phyloP scores from a whole-genome alignment of 106 monocot species.

The Phalaenopsis equestris region DNA sequence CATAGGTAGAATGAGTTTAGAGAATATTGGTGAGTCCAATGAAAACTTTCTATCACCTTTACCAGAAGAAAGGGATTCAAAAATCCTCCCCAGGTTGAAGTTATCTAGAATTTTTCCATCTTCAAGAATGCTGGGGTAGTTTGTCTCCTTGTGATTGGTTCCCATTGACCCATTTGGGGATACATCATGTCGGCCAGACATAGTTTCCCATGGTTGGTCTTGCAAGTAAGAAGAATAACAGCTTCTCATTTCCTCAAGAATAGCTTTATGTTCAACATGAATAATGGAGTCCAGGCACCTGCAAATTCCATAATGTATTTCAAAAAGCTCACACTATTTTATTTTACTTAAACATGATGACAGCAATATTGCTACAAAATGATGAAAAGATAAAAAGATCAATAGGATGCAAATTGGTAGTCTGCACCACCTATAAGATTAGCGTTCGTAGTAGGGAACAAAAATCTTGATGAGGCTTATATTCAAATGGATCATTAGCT shows the following conservation, averaged over 20 bases:
- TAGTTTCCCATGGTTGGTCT: not conserved
- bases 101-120: slow-evolving; percentile 12
- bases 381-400: not conserved
- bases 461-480: too few relatives aligned
- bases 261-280: slow-evolving; percentile 86
- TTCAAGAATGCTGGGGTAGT: not conserved
- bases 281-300: slow-evolving; percentile 89
- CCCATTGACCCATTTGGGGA: not conserved
- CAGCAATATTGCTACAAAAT: not conserved
- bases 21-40: slow-evolving; percentile 36
- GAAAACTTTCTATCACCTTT: slow-evolving; percentile 16
- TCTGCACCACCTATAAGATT: too few relatives aligned
- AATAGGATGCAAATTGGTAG: too few relatives aligned
- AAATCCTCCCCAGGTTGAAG: slow-evolving; percentile 28
- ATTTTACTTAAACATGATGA: not conserved
- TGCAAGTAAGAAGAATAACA: slow-evolving; percentile 31
- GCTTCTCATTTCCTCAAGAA: slow-evolving; percentile 81
- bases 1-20: not conserved
- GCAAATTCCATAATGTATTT: not conserved
- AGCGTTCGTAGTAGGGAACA: too few relatives aligned
- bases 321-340: not conserved
- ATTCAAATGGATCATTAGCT: too few relatives aligned
- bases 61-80: slow-evolving; percentile 27
- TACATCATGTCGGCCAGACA: not conserved
- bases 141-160: not conserved